Evolutionary conservation across 2,329 filamentous ascomycete genomes (phyloP), one percentile per base, ranked within the genome.

Genomic region (Calonectria leucothoes): DNA sequence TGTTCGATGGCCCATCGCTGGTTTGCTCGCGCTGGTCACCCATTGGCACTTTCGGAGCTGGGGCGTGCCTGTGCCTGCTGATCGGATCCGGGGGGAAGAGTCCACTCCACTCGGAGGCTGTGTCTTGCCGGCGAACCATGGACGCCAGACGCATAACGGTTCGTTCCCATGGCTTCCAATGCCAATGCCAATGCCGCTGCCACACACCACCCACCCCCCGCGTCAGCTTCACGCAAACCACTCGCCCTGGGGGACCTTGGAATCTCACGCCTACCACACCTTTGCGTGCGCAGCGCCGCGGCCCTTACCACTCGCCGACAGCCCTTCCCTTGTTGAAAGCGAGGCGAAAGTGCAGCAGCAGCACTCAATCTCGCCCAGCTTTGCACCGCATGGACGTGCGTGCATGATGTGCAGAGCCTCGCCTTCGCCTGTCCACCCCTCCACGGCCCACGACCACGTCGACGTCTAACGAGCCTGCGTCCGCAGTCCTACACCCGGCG

Each of bases 281-380:
- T 6, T n/a, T n/a, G n/a, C n/a, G n/a, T n/a, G n/a, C n/a, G n/a
- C 20, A 49, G 45, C 55, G n/a, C 52, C 33, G n/a, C 31, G n/a
- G 20, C 31, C 31, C 68, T 64, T 59, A 74, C 75, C 66, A 72
- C 63, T 67, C 51, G 42, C 63, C 63, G 52, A 12, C 61, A 39
- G 59, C 39, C 64, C 74, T 71, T n/a, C n/a, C 74, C 71, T 72
- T 72, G 59, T 35, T 61, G n/a, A 77, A 78, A 78, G 75, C 77
- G 68, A 75, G 78, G 78, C 78, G 78, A 66, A 75, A 78, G 55
- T 77, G 78, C 78, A 74, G 69, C n/a, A n/a, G n/a, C n/a, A n/a
- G 76, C 70, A 61, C 72, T 77, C 33, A 6, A 17, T 52, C 49
- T 20, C 65, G 55, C 69, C 78, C 74, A 79, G 77, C 75, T 79